phyloP scores from a whole-genome alignment of 129 eudicot species.

The Chrysanthemum makinoi region DNA sequence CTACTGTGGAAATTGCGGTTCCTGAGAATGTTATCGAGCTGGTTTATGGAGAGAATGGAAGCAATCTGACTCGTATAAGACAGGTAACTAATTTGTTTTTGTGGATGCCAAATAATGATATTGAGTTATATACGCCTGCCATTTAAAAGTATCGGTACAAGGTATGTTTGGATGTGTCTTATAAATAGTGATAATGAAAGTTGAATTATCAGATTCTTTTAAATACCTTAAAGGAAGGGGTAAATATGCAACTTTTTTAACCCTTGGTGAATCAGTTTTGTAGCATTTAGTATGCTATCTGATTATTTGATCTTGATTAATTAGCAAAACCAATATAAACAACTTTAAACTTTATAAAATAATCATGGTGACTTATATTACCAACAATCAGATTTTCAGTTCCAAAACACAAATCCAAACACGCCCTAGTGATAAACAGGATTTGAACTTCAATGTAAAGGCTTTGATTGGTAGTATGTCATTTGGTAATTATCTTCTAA shows the following conservation, averaged over 20 bases:
- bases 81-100: slow-evolving; percentile 37
- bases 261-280: background rate
- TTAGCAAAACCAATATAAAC: too few relatives aligned
- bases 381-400: background rate
- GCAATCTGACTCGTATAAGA: slow-evolving; percentile 65
- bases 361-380: too few relatives aligned
- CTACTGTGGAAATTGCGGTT: slow-evolving; percentile 61
- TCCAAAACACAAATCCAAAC: background rate
- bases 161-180: too few relatives aligned
- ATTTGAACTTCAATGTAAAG: background rate
- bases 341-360: too few relatives aligned
- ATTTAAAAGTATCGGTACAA: too few relatives aligned
- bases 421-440: background rate
- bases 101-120: background rate
- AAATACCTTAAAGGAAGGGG: background rate
- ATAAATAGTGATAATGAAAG: too few relatives aligned
- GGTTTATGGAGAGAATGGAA: slow-evolving; percentile 69
- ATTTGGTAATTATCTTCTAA: slow-evolving; percentile 7
- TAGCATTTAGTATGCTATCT: too few relatives aligned
- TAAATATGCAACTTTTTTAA: too few relatives aligned
- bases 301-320: too few relatives aligned
- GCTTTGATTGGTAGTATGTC: background rate
- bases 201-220: background rate
- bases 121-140: too few relatives aligned
- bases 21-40: slow-evolving; percentile 53